Evolutionary conservation across 2,329 filamentous ascomycete genomes (phyloP), one percentile per base, ranked within the genome.

Genomic region (Stagonosporopsis vannaccii): DNA sequence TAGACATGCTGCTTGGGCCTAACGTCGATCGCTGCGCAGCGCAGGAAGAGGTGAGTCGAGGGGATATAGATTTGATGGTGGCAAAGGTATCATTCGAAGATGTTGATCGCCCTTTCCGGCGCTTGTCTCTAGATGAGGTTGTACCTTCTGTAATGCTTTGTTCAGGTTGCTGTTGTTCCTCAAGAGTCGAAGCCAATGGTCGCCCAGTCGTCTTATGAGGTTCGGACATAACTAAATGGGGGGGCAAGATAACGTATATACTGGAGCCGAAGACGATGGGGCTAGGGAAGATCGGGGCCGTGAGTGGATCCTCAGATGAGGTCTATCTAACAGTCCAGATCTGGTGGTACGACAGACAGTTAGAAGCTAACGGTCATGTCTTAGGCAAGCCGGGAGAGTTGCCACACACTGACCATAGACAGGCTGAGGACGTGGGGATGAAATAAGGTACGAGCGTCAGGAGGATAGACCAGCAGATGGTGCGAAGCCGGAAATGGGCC

Each of bases 171-270:
- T 62, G 63, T 35, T 56, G 56, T 52, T 63, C 56, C 28, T 58
- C 62, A 52, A 59, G 64, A 53, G 58, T 62, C 23, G 59, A 61
- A 49, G 61, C 60, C 59, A 74, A 67, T 69, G 65, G 67, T 68
- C 62, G 67, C 66, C 67, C 68, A 65, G 68, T 65, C 66, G 69
- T 70, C 58, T 71, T 64, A 66, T 51, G 70, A 55, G 58, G 61
- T 60, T 71, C 65, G 53, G 71, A 69, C 72, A 75, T 75, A 55
- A 60, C 65, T 65, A 61, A 69, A 51, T 44, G 60, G 59, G 67
- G 59, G 65, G 63, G 60, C 61, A 62, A 36, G 56, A 57, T 19
- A 43, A 54, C 63, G 71, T 75, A 72, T 73, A 74, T 75, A 72
- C 66, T 62, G 58, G 58, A 63, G 60, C 56, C 60, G 62, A 58